Evolutionary conservation across 1,139 yeast species (phyloP), one percentile per base, ranked within the genome.

Genomic region (Yarrowia galli): DNA sequence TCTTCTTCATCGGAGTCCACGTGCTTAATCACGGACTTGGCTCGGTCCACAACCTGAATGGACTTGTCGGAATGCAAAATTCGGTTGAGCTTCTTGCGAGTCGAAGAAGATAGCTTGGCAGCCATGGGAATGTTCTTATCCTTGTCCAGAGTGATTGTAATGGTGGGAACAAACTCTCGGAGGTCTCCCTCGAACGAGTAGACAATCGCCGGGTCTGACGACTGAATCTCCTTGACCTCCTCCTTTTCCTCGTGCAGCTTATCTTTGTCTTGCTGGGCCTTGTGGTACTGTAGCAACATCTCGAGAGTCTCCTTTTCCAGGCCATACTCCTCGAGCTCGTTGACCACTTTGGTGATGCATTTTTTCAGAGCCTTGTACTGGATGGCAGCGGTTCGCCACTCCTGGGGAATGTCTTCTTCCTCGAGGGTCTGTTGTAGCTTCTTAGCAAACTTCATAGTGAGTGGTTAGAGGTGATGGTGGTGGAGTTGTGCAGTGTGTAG

Each of bases 341-440:
- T 79, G 12, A 88, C 92, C 7, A 89, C 89, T 68, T 80, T 80
- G 69, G 84, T 84, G 69, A 89, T 88, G 69, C 87, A 82, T 75
- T 89, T 89, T 75, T 89, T 89, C 67, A 89, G 78, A 1, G 87
- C 83, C 74, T 89, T 89, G 76, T 89, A 89, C 72, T 88, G 89
- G 67, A 89, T 89, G 25, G 92, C 91, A 5, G 87, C 85, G 45
- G 82, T 84, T 0, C 85, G 79, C 95, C 95, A 89, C 49, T 87
- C 89, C 49, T 81, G 83, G 3, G 95, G 95, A 43, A 89, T 80
- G 7, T 84, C 83, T 60, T 87, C 89, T 69, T 85, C 87, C 42
- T 80, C 81, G 36, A 89, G 80, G 1, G 87, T 83, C 72, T 87
- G 87, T 74, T 89, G 88, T 70, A 88, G 84, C 7, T 85, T 83